These are phyloP conservation scores for Venturia carpophila DNA, from an alignment of 2,329 filamentous ascomycete species.

Conservation along the genomic window DNA sequence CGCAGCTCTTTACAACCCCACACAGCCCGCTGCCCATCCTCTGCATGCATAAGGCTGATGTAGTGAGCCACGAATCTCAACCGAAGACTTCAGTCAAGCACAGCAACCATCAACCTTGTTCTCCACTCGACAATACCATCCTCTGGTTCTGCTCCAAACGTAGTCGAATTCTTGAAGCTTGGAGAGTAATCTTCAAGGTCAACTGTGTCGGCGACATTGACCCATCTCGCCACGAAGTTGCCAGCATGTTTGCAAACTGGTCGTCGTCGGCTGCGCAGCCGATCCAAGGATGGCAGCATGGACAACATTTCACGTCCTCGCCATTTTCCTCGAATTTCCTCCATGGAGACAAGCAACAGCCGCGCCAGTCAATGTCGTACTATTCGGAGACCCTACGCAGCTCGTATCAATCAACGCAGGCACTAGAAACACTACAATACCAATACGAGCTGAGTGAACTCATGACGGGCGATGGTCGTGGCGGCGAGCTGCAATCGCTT, in stretches of 20 bases:
- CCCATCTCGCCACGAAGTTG: neutral
- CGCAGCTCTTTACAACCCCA: neutral
- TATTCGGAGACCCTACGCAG: neutral
- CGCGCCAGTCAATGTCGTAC: neutral
- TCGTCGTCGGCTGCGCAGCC: conserved; percentile 3
- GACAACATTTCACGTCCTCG: neutral
- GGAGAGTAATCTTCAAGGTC: neutral
- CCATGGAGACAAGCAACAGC: conserved; percentile 3
- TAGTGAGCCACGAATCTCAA: neutral
- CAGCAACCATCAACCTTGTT: neutral
- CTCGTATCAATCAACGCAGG: neutral
- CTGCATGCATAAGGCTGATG: conserved; percentile 13
- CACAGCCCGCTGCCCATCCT: neutral
- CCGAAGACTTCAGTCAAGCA: neutral
- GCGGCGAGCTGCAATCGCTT: neutral
- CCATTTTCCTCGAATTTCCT: neutral
- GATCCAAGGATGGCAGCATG: neutral
- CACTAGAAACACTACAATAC: conserved; percentile 5
- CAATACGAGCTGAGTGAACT: conserved; percentile 8
- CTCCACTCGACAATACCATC: neutral
- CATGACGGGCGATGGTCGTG: neutral
- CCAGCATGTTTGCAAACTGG: neutral
- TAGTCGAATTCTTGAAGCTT: neutral
- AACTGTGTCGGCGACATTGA: neutral
- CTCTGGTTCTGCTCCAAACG: neutral